Evolutionary conservation across 208 protist genomes (phyloP).

Genomic region (Phytomonas serpens): DNA sequence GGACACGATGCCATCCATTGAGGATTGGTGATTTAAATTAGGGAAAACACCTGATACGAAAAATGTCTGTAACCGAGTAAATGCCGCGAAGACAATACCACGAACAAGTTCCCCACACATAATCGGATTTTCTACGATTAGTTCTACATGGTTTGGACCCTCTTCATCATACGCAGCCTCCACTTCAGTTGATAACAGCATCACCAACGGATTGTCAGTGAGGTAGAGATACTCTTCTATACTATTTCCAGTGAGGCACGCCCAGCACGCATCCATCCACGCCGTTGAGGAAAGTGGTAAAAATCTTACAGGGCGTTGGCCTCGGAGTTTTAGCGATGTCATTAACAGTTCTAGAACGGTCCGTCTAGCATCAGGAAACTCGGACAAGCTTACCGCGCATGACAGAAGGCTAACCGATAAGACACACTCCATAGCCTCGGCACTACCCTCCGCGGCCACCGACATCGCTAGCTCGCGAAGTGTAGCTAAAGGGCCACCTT

Average conservation of each 20-base stretch:
- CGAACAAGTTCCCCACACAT: neutral
- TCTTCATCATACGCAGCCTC: neutral
- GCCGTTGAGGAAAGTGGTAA: neutral
- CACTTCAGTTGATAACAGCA: conserved; percentile 13
- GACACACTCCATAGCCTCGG: neutral
- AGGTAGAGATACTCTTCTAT: conserved; percentile 18
- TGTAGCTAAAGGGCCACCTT: neutral
- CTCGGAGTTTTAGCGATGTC: neutral
- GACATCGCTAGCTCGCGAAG: neutral
- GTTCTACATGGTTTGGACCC: neutral
- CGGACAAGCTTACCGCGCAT: neutral
- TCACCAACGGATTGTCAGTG: conserved; percentile 14
- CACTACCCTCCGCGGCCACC: conserved; percentile 1
- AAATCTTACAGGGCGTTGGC: neutral
- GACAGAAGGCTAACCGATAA: neutral
- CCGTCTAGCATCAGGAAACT: neutral
- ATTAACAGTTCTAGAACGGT: neutral
- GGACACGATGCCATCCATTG: neutral
- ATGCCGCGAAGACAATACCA: neutral
- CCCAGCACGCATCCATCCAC: conserved; percentile 19
- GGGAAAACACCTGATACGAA: neutral
- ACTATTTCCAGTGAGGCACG: conserved; percentile 15
- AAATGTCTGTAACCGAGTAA: neutral
- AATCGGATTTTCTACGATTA: neutral
- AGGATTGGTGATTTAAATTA: neutral